A percentile compares a stretch with the other conserved stretches of the same genome.
Evolutionary conservation across 345 rosid genomes (phyloP).

Genomic region (Capsella bursapastoris): DNA sequence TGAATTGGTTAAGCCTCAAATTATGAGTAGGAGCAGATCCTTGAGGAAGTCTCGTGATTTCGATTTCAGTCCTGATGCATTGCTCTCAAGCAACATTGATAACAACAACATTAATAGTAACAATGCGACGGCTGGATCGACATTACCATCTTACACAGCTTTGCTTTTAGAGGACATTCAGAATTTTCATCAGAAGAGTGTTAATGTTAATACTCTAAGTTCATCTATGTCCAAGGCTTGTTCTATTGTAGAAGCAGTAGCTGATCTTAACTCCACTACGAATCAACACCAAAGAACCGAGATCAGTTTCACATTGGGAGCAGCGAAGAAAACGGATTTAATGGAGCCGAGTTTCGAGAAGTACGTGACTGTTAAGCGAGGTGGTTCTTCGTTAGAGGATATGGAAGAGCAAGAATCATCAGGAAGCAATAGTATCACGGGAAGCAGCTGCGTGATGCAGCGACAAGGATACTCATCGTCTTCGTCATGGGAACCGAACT

Average conservation of each 20-base stretch:
- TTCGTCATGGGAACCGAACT: constrained; percentile 74
- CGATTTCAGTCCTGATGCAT: constrained; percentile 64
- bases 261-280: constrained; percentile 78
- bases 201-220: constrained; percentile 37
- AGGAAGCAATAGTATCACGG: constrained; percentile 81
- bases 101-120: constrained; percentile 46
- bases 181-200: constrained; percentile 80
- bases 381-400: constrained; percentile 54
- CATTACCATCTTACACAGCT: constrained; percentile 64
- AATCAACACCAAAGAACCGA: constrained; percentile 49
- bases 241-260: constrained; percentile 82
- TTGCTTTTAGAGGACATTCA: constrained; percentile 89
- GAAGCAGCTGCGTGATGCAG: constrained; percentile 52
- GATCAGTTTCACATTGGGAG: constrained; percentile 26
- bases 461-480: constrained; percentile 55
- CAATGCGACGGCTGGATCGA: constrained; percentile 45
- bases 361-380: constrained; percentile 83
- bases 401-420: constrained; percentile 87
- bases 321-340: constrained; percentile 62
- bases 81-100: constrained; percentile 37
- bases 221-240: constrained; percentile 76
- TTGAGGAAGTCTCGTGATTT: constrained; percentile 74
- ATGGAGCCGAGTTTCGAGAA: constrained; percentile 87
- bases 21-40: constrained; percentile 70
- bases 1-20: constrained; percentile 56